Evolutionary conservation across 768 basidiomycete species (phyloP).

Genomic region (Collybiopsis confluens): DNA sequence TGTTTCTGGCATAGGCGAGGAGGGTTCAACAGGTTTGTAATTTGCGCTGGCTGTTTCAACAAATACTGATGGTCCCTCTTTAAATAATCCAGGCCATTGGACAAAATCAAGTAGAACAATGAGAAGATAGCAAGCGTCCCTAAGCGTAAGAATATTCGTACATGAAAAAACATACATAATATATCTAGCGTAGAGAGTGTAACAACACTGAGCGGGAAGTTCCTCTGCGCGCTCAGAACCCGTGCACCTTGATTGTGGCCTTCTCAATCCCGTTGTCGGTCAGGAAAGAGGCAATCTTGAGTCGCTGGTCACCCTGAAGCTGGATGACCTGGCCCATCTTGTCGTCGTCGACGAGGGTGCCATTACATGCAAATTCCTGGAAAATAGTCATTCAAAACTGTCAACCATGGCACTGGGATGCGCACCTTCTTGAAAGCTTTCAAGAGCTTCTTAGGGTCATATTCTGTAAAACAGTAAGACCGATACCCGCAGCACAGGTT

Average conservation of each 20-base stretch:
- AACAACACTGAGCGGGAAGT: no score
- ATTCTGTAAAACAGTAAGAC: conserved; percentile 49
- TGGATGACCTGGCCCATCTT: conserved; percentile 97
- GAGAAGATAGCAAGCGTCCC: conserved; percentile 8
- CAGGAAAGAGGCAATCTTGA: conserved; percentile 87
- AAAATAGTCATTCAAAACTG: conserved; percentile 7
- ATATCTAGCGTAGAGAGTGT: no score
- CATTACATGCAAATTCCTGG: conserved; percentile 98
- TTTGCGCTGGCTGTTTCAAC: neutral
- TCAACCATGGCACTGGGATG: neutral
- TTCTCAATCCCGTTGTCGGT: conserved; percentile 76
- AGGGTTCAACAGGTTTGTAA: conserved; percentile 72
- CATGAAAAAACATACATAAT: no score
- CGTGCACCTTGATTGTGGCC: conserved; percentile 80
- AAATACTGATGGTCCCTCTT: conserved; percentile 13
- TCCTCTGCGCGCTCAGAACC: conserved; percentile 52
- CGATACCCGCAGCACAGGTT: neutral
- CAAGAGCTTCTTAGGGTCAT: conserved; percentile 95
- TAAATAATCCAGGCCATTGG: conserved; percentile 65
- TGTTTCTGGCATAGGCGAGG: conserved; percentile 51
- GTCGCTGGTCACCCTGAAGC: conserved; percentile 95
- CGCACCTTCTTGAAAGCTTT: conserved; percentile 97
- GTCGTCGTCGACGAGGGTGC: conserved; percentile 91
- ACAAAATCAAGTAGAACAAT: conserved; percentile 80
- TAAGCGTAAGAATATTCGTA: no score